Evolutionary conservation across 1,284 basidiomycete species (phyloP).

Genomic region (Lentinula novae-zelandiae): DNA sequence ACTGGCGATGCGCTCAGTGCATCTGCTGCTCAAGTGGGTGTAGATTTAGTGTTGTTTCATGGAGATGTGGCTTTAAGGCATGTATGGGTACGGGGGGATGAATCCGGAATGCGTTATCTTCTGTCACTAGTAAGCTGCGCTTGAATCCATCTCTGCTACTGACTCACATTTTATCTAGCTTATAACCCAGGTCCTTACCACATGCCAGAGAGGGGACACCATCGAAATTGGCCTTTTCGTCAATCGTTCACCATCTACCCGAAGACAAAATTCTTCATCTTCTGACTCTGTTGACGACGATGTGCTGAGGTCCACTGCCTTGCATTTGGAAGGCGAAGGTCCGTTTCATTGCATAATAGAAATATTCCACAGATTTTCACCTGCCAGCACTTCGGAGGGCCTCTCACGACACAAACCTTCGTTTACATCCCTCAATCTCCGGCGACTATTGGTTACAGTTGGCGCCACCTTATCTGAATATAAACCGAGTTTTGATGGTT

Average conservation of each 20-base stretch:
- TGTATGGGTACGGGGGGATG: slow-evolving; percentile 80
- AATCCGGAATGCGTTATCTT: slow-evolving; percentile 76
- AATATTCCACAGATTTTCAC: slow-evolving; percentile 33
- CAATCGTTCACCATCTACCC: slow-evolving; percentile 27
- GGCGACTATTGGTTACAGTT: slow-evolving; percentile 63
- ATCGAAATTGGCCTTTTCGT: slow-evolving; percentile 86
- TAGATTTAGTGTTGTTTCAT: slow-evolving; percentile 87
- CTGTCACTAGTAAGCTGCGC: slow-evolving; percentile 72
- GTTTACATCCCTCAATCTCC: slow-evolving; percentile 61
- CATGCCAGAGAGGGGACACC: slow-evolving; percentile 71
- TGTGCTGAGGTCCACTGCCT: slow-evolving; percentile 4
- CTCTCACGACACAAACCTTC: slow-evolving; percentile 45
- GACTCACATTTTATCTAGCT: slow-evolving; percentile 47
- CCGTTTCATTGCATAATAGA: slow-evolving; percentile 32
- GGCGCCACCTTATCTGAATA: slow-evolving; percentile 40
- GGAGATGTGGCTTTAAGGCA: slow-evolving; percentile 84
- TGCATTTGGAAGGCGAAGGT: slow-evolving; percentile 19
- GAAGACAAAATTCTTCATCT: slow-evolving; percentile 14
- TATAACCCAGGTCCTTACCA: slow-evolving; percentile 76
- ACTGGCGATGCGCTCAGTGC: slow-evolving; percentile 85
- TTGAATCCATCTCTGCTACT: neutral
- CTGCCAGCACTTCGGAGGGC: slow-evolving; percentile 15
- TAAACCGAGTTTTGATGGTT: slow-evolving; percentile 32
- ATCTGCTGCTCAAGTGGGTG: slow-evolving; percentile 74
- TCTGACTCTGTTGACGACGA: slow-evolving; percentile 17